Conservation (phyloP, 208 protist species). For the Perkinsela sp. region DNA sequence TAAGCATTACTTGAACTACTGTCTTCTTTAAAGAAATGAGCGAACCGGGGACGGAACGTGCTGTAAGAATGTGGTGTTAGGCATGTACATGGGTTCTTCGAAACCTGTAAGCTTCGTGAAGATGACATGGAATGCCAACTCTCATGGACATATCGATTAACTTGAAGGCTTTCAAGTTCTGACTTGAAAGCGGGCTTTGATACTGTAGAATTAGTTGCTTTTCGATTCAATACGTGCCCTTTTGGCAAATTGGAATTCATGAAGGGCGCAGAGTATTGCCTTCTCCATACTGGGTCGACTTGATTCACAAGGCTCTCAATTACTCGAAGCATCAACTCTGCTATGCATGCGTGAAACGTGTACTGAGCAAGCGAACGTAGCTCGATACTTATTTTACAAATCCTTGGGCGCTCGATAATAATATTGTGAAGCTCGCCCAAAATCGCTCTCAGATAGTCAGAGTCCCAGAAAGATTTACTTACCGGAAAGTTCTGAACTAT, state of each 20-base stretch:
- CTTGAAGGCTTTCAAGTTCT: not conserved
- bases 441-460: not conserved
- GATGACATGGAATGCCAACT: not conserved
- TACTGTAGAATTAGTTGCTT: not conserved
- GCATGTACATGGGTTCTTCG: not conserved
- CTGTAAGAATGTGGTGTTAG: not conserved
- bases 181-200: not conserved
- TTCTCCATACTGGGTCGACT: not conserved
- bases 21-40: not conserved
- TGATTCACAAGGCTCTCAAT: not conserved
- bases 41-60: not conserved
- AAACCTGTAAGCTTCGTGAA: not conserved
- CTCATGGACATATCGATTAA: not conserved
- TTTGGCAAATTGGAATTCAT: not conserved
- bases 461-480: not conserved
- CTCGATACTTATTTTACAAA: not conserved
- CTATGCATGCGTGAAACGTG: not conserved
- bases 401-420: not conserved
- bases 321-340: not conserved
- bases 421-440: not conserved
- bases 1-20: not conserved
- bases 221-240: not conserved
- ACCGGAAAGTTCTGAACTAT: not conserved
- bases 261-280: not conserved
- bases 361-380: not conserved